These are phyloP conservation scores for Peltaster fructicola DNA, from an alignment of 2,329 filamentous ascomycete species.

Conservation along the genomic window DNA sequence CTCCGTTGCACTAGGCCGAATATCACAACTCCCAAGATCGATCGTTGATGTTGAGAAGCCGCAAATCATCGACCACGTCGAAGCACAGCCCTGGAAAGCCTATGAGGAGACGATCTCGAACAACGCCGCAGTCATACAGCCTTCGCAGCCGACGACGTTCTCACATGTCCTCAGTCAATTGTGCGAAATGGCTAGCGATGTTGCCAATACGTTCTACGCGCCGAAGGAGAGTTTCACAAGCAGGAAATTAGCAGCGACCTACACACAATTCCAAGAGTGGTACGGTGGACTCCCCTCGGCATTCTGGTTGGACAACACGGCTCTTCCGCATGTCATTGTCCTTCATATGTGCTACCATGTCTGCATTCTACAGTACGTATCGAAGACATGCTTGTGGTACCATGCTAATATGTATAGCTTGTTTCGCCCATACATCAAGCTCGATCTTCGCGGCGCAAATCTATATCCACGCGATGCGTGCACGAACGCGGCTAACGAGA, in stretches of 20 bases:
- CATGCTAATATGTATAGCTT: conserved; percentile 54
- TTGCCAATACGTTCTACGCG: conserved; percentile 54
- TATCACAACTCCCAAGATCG: conserved; percentile 29
- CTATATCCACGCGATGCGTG: conserved; percentile 49
- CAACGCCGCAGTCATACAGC: conserved; percentile 50
- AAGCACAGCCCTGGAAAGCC: conserved; percentile 20
- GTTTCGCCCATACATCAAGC: conserved; percentile 55
- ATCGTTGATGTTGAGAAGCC: conserved; percentile 32
- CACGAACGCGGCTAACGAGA: conserved; percentile 29
- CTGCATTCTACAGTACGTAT: conserved; percentile 40
- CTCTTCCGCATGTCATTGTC: conserved; percentile 55
- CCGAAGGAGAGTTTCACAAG: conserved; percentile 48
- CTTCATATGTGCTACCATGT: conserved; percentile 27
- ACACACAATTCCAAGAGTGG: conserved; percentile 54
- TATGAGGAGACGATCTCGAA: conserved; percentile 17
- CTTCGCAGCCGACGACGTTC: conserved; percentile 33
- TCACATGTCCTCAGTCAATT: conserved; percentile 46
- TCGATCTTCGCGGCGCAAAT: conserved; percentile 37
- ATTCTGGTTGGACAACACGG: conserved; percentile 47
- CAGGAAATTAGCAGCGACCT: conserved; percentile 43
- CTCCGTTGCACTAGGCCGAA: conserved; percentile 29
- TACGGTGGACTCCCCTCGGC: conserved; percentile 49
- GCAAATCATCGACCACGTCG: conserved; percentile 16
- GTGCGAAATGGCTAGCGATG: conserved; percentile 56
- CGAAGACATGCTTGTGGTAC: conserved; percentile 3